Conservation (phyloP, 306 rosid genomes). For the Quercus bicolor region DNA sequence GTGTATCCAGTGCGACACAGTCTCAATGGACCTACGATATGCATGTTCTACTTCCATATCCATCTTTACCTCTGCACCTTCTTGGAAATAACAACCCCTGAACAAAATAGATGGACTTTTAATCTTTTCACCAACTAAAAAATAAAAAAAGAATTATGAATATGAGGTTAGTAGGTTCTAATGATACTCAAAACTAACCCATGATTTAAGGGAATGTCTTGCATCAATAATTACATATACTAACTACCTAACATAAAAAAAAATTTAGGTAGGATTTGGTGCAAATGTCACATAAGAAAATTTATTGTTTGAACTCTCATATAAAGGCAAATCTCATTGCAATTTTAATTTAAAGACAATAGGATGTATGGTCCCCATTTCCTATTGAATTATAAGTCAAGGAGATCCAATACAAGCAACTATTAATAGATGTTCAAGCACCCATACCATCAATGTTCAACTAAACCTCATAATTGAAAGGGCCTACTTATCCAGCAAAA, state of each 20-base stretch:
- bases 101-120: background rate
- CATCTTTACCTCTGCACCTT: conserved; percentile 53
- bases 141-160: background rate
- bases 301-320: background rate
- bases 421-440: background rate
- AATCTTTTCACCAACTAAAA: background rate
- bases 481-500: background rate
- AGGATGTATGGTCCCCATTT: background rate
- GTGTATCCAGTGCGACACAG: conserved; percentile 63
- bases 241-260: background rate
- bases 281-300: background rate
- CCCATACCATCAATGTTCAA: background rate
- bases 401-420: background rate
- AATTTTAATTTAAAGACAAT: background rate
- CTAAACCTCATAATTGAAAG: background rate
- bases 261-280: background rate
- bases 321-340: background rate
- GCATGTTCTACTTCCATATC: conserved; percentile 77
- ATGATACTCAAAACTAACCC: background rate
- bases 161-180: background rate
- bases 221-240: background rate
- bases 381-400: background rate
- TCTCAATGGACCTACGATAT: conserved; percentile 52
- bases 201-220: background rate
- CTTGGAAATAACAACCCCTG: conserved; percentile 93